Percentiles rank a stretch among this genome's conserved stretches.
These are phyloP conservation scores for Hortiboletus campestris DNA, from an alignment of 768 basidiomycete genomes.

Conservation along the genomic window DNA sequence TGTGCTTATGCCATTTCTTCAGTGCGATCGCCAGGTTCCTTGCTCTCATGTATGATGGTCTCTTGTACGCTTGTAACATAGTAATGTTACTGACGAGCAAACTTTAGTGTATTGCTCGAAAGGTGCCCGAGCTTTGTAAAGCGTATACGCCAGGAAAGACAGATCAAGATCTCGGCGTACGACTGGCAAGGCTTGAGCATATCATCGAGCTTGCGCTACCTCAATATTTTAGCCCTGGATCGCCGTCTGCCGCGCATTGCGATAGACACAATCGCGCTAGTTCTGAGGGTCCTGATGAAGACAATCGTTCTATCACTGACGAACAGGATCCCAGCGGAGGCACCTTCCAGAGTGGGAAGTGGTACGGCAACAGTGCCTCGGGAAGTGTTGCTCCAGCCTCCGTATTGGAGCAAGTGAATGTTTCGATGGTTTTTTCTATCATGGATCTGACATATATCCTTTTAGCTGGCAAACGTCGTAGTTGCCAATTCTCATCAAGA, in stretches of 20 bases:
- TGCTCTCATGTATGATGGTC: constrained; percentile 69
- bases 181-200: constrained; percentile 74
- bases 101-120: constrained; percentile 73
- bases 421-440: constrained; percentile 15
- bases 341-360: constrained; percentile 78
- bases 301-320: constrained; percentile 67
- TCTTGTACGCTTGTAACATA: constrained; percentile 1
- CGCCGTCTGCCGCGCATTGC: constrained; percentile 31
- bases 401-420: constrained; percentile 72
- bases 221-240: constrained; percentile 55
- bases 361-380: constrained; percentile 82
- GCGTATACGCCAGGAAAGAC: constrained; percentile 86
- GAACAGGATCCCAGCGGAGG: constrained; percentile 77
- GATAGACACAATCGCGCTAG: constrained; percentile 44
- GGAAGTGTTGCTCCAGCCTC: constrained; percentile 80
- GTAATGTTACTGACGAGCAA: constrained; percentile 12
- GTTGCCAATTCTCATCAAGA: constrained; percentile 38
- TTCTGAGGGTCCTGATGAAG: constrained; percentile 58
- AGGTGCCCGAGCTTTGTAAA: constrained; percentile 85
- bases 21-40: constrained; percentile 86
- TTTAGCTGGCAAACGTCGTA: constrained; percentile 54
- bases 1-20: constrained; percentile 16
- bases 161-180: constrained; percentile 76
- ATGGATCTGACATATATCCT: constrained; percentile 21
- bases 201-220: constrained; percentile 80